Evolutionary conservation across 1,284 basidiomycete genomes (phyloP).

Genomic region (Melampsora larici-populina): DNA sequence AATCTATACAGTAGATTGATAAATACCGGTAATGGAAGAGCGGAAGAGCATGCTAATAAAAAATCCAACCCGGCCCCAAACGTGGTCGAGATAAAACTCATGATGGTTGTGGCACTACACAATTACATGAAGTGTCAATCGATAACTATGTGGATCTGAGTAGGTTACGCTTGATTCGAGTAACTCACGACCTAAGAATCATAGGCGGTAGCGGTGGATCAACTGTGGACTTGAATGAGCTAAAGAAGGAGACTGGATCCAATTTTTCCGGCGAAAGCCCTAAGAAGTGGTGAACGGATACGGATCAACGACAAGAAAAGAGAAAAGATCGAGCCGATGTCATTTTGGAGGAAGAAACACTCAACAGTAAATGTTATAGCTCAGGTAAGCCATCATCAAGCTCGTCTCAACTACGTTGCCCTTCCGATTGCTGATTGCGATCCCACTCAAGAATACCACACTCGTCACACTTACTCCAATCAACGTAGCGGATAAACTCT

Average conservation of each 20-base stretch:
- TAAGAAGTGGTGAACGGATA: background rate
- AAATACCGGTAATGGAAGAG: constrained; percentile 76
- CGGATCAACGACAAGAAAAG: background rate
- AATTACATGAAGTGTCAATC: background rate
- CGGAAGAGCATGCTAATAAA: constrained; percentile 51
- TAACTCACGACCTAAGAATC: constrained; percentile 35
- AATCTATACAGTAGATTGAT: constrained; percentile 78
- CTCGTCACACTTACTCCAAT: constrained; percentile 70
- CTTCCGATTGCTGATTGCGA: constrained; percentile 78
- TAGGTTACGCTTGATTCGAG: no score
- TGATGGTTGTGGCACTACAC: constrained; percentile 26
- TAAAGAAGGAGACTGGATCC: constrained; percentile 40
- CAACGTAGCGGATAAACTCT: constrained; percentile 76
- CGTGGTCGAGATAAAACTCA: constrained; percentile 41
- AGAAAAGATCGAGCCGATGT: background rate
- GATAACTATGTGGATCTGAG: no score
- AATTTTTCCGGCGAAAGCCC: constrained; percentile 40
- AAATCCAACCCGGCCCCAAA: constrained; percentile 44
- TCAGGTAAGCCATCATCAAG: constrained; percentile 76
- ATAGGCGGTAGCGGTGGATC: constrained; percentile 35
- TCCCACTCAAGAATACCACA: constrained; percentile 78
- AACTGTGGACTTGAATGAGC: constrained; percentile 35
- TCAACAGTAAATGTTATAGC: constrained; percentile 68
- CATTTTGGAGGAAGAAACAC: constrained; percentile 6
- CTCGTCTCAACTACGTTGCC: constrained; percentile 92